A percentile compares a stretch with the other conserved stretches of the same genome.
Evolutionary conservation across 176 grass and related monocot species (phyloP).

Genomic region (Zea luxurians): DNA sequence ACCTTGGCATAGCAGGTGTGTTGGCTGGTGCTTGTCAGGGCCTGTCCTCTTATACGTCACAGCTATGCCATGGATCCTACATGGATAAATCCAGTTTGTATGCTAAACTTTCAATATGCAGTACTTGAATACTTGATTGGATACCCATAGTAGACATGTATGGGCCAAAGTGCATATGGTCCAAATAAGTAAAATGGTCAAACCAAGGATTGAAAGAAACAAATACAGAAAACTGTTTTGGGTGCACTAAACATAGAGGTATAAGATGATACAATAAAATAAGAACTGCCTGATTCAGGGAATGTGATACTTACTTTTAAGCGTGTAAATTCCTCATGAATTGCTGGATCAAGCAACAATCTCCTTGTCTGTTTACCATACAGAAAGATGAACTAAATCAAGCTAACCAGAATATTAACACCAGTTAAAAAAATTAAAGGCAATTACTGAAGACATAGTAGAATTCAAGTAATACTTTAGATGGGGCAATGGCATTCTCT

Average conservation of each 20-base stretch:
- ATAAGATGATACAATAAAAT: constrained; percentile 20
- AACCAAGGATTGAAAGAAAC: neutral
- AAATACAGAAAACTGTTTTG: neutral
- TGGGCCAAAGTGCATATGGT: neutral
- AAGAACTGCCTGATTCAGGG: neutral
- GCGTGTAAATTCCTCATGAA: constrained; percentile 95
- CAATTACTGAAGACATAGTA: neutral
- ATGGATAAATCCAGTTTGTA: neutral
- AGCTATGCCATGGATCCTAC: neutral
- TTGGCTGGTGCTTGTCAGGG: neutral
- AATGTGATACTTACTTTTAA: constrained; percentile 59
- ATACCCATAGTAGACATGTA: neutral
- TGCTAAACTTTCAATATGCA: neutral
- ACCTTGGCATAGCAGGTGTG: neutral
- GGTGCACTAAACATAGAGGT: constrained; percentile 8
- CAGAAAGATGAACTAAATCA: constrained; percentile 19
- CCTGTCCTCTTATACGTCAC: neutral
- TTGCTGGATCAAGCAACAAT: constrained; percentile 97
- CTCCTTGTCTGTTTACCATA: constrained; percentile 74
- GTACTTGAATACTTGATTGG: neutral
- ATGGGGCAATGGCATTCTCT: neutral
- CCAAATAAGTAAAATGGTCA: neutral
- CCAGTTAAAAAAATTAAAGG: constrained; percentile 12
- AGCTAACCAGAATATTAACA: constrained; percentile 15
- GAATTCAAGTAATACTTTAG: neutral